Percentiles rank a stretch among this genome's conserved stretches.
These are phyloP conservation scores for Cercophora samala DNA, from an alignment of 495 filamentous ascomycete species.

Conservation along the genomic window DNA sequence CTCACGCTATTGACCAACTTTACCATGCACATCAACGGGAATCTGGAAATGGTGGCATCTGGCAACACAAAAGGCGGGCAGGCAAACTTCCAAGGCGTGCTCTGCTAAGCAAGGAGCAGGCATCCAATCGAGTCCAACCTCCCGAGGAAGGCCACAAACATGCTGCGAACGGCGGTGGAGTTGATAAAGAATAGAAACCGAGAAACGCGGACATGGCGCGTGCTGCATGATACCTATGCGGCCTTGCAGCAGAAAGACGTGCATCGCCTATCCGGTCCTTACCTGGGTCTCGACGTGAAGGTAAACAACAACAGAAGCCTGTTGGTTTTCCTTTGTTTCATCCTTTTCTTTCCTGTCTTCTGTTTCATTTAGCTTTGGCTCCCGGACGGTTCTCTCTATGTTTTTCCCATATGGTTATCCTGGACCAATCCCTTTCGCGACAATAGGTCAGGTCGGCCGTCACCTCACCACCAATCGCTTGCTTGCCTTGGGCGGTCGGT, in stretches of 20 bases:
- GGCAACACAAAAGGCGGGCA: neutral
- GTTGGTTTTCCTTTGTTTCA: constrained; percentile 8
- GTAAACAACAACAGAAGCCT: constrained; percentile 5
- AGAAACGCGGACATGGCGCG: neutral
- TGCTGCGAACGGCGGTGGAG: neutral
- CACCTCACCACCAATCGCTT: neutral
- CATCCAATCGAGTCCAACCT: neutral
- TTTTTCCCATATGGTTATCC: neutral
- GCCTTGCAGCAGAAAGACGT: too few species aligned
- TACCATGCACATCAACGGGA: neutral
- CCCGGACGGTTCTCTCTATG: neutral
- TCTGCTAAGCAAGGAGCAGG: neutral
- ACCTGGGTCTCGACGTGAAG: neutral
- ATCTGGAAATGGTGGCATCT: neutral
- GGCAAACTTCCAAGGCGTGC: too few species aligned
- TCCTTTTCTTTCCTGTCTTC: constrained; percentile 11
- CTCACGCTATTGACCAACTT: neutral
- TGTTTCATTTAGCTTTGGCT: neutral
- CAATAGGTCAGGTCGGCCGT: neutral
- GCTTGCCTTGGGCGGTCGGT: neutral
- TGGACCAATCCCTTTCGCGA: neutral
- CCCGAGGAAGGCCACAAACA: neutral
- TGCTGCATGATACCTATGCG: constrained; percentile 1
- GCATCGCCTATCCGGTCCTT: neutral
- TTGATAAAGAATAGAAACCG: neutral